Conservation (phyloP, 192 early-diverging fungal genomes). For the Backusella morwellensis region DNA sequence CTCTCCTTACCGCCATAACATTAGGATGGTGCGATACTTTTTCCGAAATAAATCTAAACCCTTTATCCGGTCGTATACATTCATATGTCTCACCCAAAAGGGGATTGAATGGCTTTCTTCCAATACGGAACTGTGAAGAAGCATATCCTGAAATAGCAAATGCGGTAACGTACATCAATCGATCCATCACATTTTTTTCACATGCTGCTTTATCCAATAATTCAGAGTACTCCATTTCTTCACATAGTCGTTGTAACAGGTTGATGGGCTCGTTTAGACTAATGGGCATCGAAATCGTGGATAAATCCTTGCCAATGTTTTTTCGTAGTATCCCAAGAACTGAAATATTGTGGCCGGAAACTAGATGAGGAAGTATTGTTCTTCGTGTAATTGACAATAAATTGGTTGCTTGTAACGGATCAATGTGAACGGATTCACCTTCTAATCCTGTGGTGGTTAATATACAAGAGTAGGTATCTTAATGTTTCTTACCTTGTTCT, state of each 20-base stretch:
- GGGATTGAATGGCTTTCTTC: slow-evolving; percentile 91
- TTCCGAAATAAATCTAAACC: slow-evolving; percentile 90
- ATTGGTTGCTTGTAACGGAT: neutral
- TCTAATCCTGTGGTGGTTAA: neutral
- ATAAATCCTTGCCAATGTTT: slow-evolving; percentile 92
- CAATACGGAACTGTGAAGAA: slow-evolving; percentile 75
- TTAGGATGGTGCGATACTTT: slow-evolving; percentile 95
- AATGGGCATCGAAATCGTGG: slow-evolving; percentile 95
- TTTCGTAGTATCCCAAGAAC: slow-evolving; percentile 82
- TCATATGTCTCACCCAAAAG: slow-evolving; percentile 96
- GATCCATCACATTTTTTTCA: slow-evolving; percentile 61
- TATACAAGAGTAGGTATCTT: too few relatives aligned
- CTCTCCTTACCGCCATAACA: slow-evolving; percentile 66
- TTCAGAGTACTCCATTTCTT: slow-evolving; percentile 87
- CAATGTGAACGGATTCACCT: neutral
- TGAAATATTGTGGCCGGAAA: slow-evolving; percentile 74
- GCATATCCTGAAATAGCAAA: slow-evolving; percentile 87
- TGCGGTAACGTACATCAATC: slow-evolving; percentile 76
- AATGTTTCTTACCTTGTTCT: neutral
- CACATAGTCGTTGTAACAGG: slow-evolving; percentile 83
- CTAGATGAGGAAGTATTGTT: slow-evolving; percentile 67
- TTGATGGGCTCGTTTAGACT: slow-evolving; percentile 93
- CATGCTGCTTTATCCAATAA: slow-evolving; percentile 73
- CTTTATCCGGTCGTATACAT: slow-evolving; percentile 74
- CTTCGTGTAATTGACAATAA: slow-evolving; percentile 46